A percentile compares a stretch with the other conserved stretches of the same genome.
Conservation (phyloP, 257 asterid species). For the Eustoma russellianum region DNA sequence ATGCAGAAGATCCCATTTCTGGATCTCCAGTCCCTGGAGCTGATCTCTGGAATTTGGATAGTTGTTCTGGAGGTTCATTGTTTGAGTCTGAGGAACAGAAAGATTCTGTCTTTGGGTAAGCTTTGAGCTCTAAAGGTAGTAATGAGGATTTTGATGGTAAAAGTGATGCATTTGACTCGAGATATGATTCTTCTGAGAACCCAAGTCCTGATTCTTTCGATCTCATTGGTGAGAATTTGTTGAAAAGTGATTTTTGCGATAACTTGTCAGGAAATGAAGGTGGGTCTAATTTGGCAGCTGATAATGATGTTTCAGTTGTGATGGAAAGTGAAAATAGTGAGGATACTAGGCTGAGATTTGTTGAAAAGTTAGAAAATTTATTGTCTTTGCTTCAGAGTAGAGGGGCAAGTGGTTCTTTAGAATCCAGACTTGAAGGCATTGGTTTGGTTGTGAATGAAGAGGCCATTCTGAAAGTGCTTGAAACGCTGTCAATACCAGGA, state of each 20-base stretch:
- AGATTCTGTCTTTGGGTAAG: conserved; percentile 7
- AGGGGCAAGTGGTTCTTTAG: conserved; percentile 39
- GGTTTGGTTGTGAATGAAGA: conserved; percentile 47
- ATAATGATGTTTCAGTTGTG: not conserved
- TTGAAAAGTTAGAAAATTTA: conserved; percentile 44
- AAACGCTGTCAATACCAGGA: conserved; percentile 41
- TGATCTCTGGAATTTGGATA: not conserved
- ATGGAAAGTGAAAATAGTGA: conserved; percentile 10
- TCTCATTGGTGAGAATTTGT: conserved; percentile 1
- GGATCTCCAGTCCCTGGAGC: conserved; percentile 10
- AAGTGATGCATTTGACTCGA: not conserved
- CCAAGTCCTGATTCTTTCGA: conserved; percentile 5
- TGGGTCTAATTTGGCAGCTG: conserved; percentile 3
- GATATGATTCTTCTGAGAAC: conserved; percentile 5
- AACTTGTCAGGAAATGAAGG: conserved; percentile 4
- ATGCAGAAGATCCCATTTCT: not conserved
- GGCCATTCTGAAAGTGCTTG: conserved; percentile 48
- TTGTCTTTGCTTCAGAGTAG: conserved; percentile 72
- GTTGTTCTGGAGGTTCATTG: conserved; percentile 4
- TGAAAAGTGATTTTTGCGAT: not conserved
- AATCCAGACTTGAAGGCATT: conserved; percentile 33
- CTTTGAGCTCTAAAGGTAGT: not conserved
- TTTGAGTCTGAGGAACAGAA: conserved; percentile 12
- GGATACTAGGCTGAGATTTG: conserved; percentile 26
- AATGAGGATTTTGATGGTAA: not conserved